Evolutionary conservation across 2,329 filamentous ascomycete species (phyloP).

Genomic region (Cryphonectria nitschkei): DNA sequence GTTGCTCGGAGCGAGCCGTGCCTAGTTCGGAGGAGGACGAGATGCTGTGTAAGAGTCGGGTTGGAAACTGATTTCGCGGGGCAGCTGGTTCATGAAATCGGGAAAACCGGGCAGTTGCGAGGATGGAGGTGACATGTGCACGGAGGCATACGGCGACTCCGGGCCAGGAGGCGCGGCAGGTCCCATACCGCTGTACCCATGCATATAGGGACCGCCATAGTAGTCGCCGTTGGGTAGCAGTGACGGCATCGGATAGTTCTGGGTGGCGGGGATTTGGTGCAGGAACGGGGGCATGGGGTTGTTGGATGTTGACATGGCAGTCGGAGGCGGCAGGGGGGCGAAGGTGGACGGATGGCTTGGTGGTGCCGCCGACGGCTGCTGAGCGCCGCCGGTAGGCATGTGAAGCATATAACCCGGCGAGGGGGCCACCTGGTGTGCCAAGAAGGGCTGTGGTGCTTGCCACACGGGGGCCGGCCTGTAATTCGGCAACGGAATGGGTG

Average conservation of each 20-base stretch:
- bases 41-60: background rate
- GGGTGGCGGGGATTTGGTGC: background rate
- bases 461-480: background rate
- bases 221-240: background rate
- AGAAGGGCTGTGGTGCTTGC: background rate
- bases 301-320: background rate
- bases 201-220: background rate
- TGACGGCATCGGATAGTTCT: background rate
- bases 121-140: background rate
- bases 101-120: conserved; percentile 2
- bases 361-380: conserved; percentile 4
- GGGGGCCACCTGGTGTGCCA: background rate
- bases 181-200: background rate
- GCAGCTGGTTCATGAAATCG: background rate
- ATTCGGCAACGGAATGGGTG: conserved; percentile 8
- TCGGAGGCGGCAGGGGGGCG: conserved; percentile 2
- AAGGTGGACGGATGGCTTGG: background rate
- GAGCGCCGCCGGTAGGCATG: background rate
- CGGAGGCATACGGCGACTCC: background rate
- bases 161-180: background rate
- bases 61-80: background rate
- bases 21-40: background rate
- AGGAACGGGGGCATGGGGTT: background rate
- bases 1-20: background rate
- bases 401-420: background rate